phyloP scores from a whole-genome alignment of 371 early-diverging fungal genomes.

The Basidiobolus heterosporus region DNA sequence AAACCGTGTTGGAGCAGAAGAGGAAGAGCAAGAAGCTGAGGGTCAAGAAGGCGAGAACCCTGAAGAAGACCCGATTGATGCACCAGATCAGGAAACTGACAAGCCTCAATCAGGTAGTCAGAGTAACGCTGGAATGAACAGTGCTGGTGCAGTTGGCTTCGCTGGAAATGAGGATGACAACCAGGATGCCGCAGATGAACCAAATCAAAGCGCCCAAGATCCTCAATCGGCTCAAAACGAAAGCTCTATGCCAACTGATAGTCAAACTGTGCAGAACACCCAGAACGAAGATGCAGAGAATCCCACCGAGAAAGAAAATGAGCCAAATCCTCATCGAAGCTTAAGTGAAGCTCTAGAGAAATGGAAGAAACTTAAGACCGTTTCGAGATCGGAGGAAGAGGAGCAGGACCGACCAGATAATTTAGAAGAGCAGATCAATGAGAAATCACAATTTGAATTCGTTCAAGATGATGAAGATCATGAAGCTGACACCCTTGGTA shows the following conservation, averaged over 20 bases:
- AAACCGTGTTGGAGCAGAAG: conserved; percentile 6
- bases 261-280: conserved; percentile 16
- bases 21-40: conserved; percentile 3
- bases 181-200: conserved; percentile 13
- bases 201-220: conserved; percentile 8
- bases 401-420: conserved; percentile 22
- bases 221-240: too few species aligned
- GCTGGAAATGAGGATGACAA: conserved; percentile 25
- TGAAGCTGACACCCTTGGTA: conserved; percentile 59
- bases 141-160: conserved; percentile 25
- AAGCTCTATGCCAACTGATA: conserved; percentile 1
- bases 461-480: conserved; percentile 56
- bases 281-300: conserved; percentile 11
- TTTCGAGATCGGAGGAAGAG: conserved; percentile 13
- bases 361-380: conserved; percentile 37
- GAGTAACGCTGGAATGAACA: conserved; percentile 12
- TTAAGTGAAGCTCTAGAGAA: conserved; percentile 78
- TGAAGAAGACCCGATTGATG: conserved; percentile 7
- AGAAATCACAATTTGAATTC: conserved; percentile 48
- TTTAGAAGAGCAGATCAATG: conserved; percentile 29
- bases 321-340: conserved; percentile 57
- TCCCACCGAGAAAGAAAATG: conserved; percentile 11
- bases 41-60: conserved; percentile 14
- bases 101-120: conserved; percentile 7
- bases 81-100: neutral